These are phyloP conservation scores for Glycine tomentella DNA, from an alignment of 306 rosid species.

Conservation along the genomic window DNA sequence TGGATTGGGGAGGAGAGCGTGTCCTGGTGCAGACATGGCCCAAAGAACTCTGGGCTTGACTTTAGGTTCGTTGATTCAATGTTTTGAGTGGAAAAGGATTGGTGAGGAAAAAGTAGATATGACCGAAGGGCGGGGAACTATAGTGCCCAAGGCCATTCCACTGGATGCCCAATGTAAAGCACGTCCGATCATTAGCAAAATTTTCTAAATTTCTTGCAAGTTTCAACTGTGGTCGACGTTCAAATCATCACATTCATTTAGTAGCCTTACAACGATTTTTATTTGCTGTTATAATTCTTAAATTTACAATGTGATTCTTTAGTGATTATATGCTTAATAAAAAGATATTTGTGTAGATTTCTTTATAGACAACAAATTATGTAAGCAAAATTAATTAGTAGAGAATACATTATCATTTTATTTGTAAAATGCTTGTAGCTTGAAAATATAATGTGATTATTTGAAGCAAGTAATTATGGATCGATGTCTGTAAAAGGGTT, in stretches of 20 bases:
- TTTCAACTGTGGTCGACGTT: not conserved
- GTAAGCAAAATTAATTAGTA: too few species aligned
- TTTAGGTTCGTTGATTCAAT: slow-evolving; percentile 57
- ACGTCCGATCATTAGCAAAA: not conserved
- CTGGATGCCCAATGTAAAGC: slow-evolving; percentile 56
- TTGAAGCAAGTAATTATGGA: too few species aligned
- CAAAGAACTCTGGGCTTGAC: slow-evolving; percentile 52
- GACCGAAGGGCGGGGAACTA: slow-evolving; percentile 55
- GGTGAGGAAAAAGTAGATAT: slow-evolving; percentile 47
- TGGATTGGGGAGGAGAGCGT: slow-evolving; percentile 50
- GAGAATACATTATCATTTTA: too few species aligned
- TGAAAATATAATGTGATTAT: too few species aligned
- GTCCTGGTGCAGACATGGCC: slow-evolving; percentile 62
- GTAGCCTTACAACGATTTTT: too few species aligned
- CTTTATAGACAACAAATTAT: too few species aligned
- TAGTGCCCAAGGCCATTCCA: slow-evolving; percentile 56
- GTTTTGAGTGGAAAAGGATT: slow-evolving; percentile 68
- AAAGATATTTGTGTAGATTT: too few species aligned
- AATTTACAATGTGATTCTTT: too few species aligned
- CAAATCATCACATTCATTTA: not conserved
- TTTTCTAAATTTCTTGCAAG: not conserved
- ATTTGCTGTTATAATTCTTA: too few species aligned
- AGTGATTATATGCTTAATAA: too few species aligned
- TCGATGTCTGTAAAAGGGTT: too few species aligned
- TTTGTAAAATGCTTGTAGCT: too few species aligned